A percentile compares a stretch with the other conserved stretches of the same genome.
These are phyloP conservation scores for Calvatia gigantea DNA, from an alignment of 768 basidiomycete genomes.

Conservation along the genomic window DNA sequence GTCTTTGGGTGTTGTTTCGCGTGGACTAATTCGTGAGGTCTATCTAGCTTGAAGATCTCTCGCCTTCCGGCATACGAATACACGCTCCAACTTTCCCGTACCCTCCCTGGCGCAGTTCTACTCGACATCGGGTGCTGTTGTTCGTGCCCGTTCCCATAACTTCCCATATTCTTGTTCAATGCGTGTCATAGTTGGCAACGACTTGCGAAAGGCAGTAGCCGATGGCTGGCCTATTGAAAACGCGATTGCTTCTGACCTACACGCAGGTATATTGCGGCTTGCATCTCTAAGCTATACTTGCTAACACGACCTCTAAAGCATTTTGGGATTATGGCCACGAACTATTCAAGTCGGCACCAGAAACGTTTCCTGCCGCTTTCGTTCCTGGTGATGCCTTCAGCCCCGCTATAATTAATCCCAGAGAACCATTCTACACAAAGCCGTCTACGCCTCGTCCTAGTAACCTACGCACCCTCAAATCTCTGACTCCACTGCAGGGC, in stretches of 20 bases:
- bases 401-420: conserved; percentile 34
- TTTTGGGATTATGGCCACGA: conserved; percentile 64
- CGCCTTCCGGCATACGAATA: conserved; percentile 29
- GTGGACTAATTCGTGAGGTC: no score
- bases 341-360: conserved; percentile 50
- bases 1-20: no score
- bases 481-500: conserved; percentile 34
- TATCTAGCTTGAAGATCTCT: conserved; percentile 28
- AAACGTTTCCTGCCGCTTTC: conserved; percentile 53
- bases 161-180: not conserved
- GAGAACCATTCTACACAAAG: conserved; percentile 18
- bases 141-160: conserved; percentile 16
- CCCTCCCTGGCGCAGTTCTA: conserved; percentile 28
- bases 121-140: conserved; percentile 46
- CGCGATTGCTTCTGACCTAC: conserved; percentile 34
- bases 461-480: conserved; percentile 14
- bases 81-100: conserved; percentile 24
- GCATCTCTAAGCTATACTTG: not conserved
- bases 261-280: conserved; percentile 20
- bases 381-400: conserved; percentile 54
- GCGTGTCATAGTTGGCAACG: conserved; percentile 33
- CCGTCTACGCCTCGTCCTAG: not conserved
- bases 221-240: conserved; percentile 38
- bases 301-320: conserved; percentile 25
- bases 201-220: conserved; percentile 31